These are phyloP conservation scores for Chytriomyces sp. DNA, from an alignment of 192 early-diverging fungal genomes.

Conservation along the genomic window DNA sequence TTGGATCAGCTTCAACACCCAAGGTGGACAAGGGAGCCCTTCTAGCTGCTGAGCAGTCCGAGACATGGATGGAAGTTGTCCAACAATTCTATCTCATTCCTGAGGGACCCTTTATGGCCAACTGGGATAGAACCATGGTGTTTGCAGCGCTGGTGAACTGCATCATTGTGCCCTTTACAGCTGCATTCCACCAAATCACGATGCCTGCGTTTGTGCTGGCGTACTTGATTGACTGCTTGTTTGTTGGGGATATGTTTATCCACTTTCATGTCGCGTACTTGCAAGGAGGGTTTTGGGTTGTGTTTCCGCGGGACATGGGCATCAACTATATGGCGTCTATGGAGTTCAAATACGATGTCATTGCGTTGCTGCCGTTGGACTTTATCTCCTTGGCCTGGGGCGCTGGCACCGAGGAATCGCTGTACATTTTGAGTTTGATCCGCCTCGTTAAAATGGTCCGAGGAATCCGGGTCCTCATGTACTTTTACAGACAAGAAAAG, in stretches of 20 bases:
- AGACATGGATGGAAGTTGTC: slow-evolving; percentile 38
- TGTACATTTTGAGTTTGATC: slow-evolving; percentile 37
- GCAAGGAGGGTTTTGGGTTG: slow-evolving; percentile 56
- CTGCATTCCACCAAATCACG: slow-evolving; percentile 49
- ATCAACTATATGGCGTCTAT: slow-evolving; percentile 46
- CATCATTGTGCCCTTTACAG: slow-evolving; percentile 52
- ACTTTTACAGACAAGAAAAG: slow-evolving; percentile 48
- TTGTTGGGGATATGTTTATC: slow-evolving; percentile 51
- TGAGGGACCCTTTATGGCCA: slow-evolving; percentile 43
- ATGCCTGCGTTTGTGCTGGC: slow-evolving; percentile 38
- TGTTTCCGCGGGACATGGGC: slow-evolving; percentile 58
- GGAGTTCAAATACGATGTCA: slow-evolving; percentile 52
- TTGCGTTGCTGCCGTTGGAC: slow-evolving; percentile 42
- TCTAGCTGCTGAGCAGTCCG: slow-evolving; percentile 20
- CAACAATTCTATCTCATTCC: slow-evolving; percentile 54
- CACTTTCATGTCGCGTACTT: slow-evolving; percentile 58
- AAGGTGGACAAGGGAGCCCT: slow-evolving; percentile 28
- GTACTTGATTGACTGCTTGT: slow-evolving; percentile 51
- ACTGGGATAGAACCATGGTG: slow-evolving; percentile 53
- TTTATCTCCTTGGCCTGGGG: slow-evolving; percentile 43
- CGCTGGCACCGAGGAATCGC: slow-evolving; percentile 19
- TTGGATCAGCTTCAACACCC: not conserved
- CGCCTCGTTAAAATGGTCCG: slow-evolving; percentile 50
- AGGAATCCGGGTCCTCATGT: slow-evolving; percentile 39
- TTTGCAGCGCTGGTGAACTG: slow-evolving; percentile 44